Conservation (phyloP, 768 basidiomycete species). For the Suillus subluteus region DNA sequence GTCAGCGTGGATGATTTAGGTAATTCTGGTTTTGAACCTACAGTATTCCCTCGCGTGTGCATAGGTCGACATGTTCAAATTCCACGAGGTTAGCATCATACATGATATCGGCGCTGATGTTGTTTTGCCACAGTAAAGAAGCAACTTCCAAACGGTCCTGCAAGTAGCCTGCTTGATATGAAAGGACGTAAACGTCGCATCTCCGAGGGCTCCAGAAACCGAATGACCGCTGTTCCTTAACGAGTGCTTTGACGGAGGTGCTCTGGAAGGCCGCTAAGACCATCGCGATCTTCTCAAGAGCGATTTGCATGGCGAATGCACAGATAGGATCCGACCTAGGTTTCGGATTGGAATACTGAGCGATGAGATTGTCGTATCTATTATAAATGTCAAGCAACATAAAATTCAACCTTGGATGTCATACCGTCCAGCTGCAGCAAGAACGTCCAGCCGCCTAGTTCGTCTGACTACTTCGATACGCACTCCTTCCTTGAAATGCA, state of each 20-base stretch:
- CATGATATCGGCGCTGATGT: constrained; percentile 87
- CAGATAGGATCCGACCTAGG: constrained; percentile 57
- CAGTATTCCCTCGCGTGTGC: constrained; percentile 84
- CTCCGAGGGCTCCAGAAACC: constrained; percentile 90
- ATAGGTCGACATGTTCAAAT: constrained; percentile 63
- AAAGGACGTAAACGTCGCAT: constrained; percentile 86
- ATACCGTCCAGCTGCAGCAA: constrained; percentile 84
- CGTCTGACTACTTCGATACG: constrained; percentile 74
- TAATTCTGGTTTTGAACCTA: constrained; percentile 38
- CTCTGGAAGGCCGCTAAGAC: constrained; percentile 73
- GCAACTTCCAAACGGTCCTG: constrained; percentile 80
- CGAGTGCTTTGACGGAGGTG: constrained; percentile 62
- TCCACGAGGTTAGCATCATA: constrained; percentile 75
- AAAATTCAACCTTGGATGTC: constrained; percentile 19
- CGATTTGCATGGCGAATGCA: constrained; percentile 77
- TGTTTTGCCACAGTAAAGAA: constrained; percentile 76
- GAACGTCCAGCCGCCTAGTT: constrained; percentile 66
- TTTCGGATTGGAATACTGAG: constrained; percentile 59
- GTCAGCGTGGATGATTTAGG: constrained; percentile 33
- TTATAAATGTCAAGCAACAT: background rate
- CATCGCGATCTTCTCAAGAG: constrained; percentile 75
- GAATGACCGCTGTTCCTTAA: constrained; percentile 82
- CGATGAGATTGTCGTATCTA: constrained; percentile 77
- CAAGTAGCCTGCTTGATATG: constrained; percentile 74
- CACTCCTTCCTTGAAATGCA: constrained; percentile 73